These are phyloP conservation scores for Stipa capillata DNA, from an alignment of 176 grass and related monocot genomes.

Conservation along the genomic window DNA sequence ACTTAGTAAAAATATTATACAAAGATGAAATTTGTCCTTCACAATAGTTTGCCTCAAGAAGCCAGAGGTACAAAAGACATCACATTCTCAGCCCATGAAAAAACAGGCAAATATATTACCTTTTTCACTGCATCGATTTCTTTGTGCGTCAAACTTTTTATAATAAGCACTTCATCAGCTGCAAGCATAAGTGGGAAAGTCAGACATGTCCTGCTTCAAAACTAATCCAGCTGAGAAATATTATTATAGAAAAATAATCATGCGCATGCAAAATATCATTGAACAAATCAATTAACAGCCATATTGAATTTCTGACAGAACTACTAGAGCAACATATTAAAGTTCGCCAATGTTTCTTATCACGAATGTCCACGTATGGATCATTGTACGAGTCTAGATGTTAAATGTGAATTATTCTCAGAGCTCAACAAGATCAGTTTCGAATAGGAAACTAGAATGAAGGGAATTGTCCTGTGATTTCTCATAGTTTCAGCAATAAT, in stretches of 20 bases:
- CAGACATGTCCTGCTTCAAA: constrained; percentile 7
- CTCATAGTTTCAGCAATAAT: neutral
- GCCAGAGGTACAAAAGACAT: neutral
- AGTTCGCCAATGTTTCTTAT: neutral
- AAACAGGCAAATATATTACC: constrained; percentile 40
- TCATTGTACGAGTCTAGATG: neutral
- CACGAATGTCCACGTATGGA: neutral
- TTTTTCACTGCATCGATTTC: constrained; percentile 82
- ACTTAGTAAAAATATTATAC: neutral
- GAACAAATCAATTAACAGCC: no score
- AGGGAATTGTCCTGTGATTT: neutral
- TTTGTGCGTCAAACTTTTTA: constrained; percentile 88
- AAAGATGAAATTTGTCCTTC: neutral
- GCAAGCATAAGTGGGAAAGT: constrained; percentile 25
- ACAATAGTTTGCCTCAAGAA: neutral
- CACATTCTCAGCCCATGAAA: constrained; percentile 9
- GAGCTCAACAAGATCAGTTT: neutral
- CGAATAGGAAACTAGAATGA: neutral
- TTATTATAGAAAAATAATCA: neutral
- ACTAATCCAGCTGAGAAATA: no score
- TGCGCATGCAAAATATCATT: neutral
- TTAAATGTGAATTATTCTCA: neutral
- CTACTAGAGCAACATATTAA: no score
- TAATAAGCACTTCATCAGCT: constrained; percentile 96
- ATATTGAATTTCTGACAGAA: no score